Percentiles rank a stretch among this genome's conserved stretches.
These are phyloP conservation scores for Ophiognomonia clavigignenti-juglandacearum DNA, from an alignment of 2,329 filamentous ascomycete genomes.

Conservation along the genomic window DNA sequence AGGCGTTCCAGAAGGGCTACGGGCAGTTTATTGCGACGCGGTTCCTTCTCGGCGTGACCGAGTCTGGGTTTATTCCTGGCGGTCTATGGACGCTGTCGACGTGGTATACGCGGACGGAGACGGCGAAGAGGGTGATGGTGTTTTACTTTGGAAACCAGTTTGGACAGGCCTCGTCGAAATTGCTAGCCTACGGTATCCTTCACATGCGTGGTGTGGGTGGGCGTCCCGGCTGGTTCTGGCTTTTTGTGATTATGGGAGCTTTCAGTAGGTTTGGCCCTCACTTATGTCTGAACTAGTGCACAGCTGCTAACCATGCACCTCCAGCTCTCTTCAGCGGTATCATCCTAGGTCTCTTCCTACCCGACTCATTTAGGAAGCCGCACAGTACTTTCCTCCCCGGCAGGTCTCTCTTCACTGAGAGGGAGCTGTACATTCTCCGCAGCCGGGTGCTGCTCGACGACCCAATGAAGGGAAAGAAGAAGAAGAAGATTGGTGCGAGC, in stretches of 20 bases:
- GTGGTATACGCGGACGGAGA: slow-evolving; percentile 37
- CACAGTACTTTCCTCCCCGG: slow-evolving; percentile 26
- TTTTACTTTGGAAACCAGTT: slow-evolving; percentile 30
- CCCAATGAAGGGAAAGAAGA: slow-evolving; percentile 30
- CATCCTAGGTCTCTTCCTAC: slow-evolving; percentile 27
- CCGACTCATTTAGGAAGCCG: slow-evolving; percentile 29
- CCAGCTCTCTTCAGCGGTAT: too few species aligned
- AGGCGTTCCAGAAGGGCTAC: slow-evolving; percentile 31
- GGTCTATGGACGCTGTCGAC: slow-evolving; percentile 31
- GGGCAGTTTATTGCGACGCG: slow-evolving; percentile 17
- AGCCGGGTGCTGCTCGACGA: slow-evolving; percentile 38
- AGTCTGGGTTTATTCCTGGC: slow-evolving; percentile 31
- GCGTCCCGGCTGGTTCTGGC: slow-evolving; percentile 39
- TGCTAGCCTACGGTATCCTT: slow-evolving; percentile 23
- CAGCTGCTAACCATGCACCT: too few species aligned
- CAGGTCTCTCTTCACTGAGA: slow-evolving; percentile 36
- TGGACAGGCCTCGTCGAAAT: slow-evolving; percentile 25
- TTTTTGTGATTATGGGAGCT: slow-evolving; percentile 29
- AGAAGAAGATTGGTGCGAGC: slow-evolving; percentile 33
- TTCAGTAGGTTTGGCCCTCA: slow-evolving; percentile 27
- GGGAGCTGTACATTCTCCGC: slow-evolving; percentile 35
- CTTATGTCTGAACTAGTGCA: too few species aligned
- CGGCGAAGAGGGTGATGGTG: slow-evolving; percentile 32
- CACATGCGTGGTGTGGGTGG: slow-evolving; percentile 18
- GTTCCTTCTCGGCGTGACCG: slow-evolving; percentile 25